Percentiles rank a stretch among this genome's conserved stretches.
These are phyloP conservation scores for Pholiota adiposa DNA, from an alignment of 1,284 basidiomycete species.

Conservation along the genomic window DNA sequence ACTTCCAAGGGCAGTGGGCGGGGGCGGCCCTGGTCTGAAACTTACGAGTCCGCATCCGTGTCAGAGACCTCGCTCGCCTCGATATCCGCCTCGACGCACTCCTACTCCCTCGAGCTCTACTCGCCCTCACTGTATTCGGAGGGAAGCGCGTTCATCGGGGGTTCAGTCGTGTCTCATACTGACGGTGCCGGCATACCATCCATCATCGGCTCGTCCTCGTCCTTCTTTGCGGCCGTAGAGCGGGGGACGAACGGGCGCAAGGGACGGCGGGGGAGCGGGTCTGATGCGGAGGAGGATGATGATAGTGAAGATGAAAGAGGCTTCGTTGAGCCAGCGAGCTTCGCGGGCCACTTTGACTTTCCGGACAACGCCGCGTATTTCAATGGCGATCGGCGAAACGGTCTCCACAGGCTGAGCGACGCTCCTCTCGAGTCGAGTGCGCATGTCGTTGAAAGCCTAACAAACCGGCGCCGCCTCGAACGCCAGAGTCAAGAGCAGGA, in stretches of 20 bases:
- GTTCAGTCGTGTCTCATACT: neutral
- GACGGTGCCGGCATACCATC: constrained; percentile 1
- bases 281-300: neutral
- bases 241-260: constrained; percentile 6
- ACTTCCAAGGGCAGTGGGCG: neutral
- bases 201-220: constrained; percentile 9
- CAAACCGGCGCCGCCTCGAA: too few species aligned
- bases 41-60: too few species aligned
- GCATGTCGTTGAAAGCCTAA: too few species aligned
- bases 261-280: constrained; percentile 3
- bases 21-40: neutral
- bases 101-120: too few species aligned
- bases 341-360: neutral
- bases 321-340: neutral
- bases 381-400: neutral
- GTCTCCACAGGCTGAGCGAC: neutral
- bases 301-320: neutral
- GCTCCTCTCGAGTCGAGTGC: neutral
- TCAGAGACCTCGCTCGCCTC: neutral
- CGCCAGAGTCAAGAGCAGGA: too few species aligned
- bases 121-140: constrained; percentile 12
- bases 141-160: constrained; percentile 7
- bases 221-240: constrained; percentile 7
- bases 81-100: neutral
- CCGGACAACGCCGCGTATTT: neutral